These are phyloP conservation scores for Microthlaspi erraticum DNA, from an alignment of 345 rosid species.

Conservation along the genomic window DNA sequence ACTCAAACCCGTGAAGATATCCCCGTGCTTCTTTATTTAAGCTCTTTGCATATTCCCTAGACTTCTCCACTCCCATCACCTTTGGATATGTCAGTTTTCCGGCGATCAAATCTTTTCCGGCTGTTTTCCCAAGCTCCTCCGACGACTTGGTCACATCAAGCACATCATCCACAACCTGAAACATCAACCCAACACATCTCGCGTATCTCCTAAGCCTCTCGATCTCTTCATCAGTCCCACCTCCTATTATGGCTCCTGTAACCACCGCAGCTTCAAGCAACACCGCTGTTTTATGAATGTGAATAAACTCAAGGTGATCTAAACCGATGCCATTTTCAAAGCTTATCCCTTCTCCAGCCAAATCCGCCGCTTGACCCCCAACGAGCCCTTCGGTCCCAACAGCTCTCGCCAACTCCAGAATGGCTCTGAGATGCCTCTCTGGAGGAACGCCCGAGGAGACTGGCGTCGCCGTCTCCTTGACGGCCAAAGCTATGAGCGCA, in stretches of 20 bases:
- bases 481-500: no score
- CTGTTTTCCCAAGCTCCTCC: slow-evolving; percentile 68
- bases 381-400: no score
- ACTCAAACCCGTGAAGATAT: slow-evolving; percentile 55
- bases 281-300: slow-evolving; percentile 69
- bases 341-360: slow-evolving; percentile 53
- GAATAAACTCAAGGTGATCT: slow-evolving; percentile 65
- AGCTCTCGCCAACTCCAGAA: no score
- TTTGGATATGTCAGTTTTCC: slow-evolving; percentile 71
- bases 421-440: no score
- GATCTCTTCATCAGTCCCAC: slow-evolving; percentile 49
- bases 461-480: no score
- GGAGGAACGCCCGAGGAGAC: no score
- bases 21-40: slow-evolving; percentile 57
- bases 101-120: slow-evolving; percentile 73
- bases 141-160: slow-evolving; percentile 78
- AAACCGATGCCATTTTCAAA: slow-evolving; percentile 37
- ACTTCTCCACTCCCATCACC: slow-evolving; percentile 64
- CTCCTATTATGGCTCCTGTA: slow-evolving; percentile 43
- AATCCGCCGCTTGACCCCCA: slow-evolving; percentile 60
- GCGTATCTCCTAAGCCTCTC: slow-evolving; percentile 71
- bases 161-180: slow-evolving; percentile 86
- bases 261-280: slow-evolving; percentile 66
- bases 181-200: slow-evolving; percentile 59
- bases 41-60: slow-evolving; percentile 53